Evolutionary conservation across 2,329 filamentous ascomycete genomes (phyloP).

Genomic region (Biscogniauxia marginata): DNA sequence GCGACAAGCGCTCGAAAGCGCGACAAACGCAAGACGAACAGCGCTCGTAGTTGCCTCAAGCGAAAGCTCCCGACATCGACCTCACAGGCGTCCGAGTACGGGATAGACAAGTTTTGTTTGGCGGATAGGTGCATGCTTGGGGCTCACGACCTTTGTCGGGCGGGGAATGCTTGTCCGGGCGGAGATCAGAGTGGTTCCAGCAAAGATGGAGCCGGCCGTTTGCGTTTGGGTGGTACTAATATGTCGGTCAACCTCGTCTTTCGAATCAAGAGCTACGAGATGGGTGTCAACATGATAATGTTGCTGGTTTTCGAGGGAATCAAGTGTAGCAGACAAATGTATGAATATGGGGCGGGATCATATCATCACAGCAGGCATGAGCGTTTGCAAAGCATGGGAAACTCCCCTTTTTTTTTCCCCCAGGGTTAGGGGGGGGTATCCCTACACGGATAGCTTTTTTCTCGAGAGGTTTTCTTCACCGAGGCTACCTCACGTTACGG

Average conservation of each 20-base stretch:
- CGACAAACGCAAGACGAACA: conserved; percentile 32
- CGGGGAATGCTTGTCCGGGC: background rate
- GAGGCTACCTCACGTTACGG: background rate
- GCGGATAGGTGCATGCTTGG: background rate
- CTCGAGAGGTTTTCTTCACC: background rate
- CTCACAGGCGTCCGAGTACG: background rate
- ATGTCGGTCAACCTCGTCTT: background rate
- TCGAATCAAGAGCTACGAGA: background rate
- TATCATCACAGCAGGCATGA: background rate
- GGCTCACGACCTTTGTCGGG: background rate
- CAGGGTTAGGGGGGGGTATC: background rate
- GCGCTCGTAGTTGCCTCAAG: conserved; percentile 23
- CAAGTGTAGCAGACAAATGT: background rate
- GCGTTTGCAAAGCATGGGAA: background rate
- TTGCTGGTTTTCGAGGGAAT: background rate
- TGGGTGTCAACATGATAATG: background rate
- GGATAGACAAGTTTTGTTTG: background rate
- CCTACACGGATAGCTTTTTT: background rate
- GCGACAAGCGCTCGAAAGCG: conserved; percentile 33
- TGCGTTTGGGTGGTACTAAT: background rate
- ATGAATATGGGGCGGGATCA: background rate
- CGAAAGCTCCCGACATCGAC: background rate
- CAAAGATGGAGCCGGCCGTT: background rate
- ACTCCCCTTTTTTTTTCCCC: background rate
- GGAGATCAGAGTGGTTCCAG: background rate